These are phyloP conservation scores for Cyclotella cryptica DNA, from an alignment of 108 stramenopile species.

Conservation along the genomic window DNA sequence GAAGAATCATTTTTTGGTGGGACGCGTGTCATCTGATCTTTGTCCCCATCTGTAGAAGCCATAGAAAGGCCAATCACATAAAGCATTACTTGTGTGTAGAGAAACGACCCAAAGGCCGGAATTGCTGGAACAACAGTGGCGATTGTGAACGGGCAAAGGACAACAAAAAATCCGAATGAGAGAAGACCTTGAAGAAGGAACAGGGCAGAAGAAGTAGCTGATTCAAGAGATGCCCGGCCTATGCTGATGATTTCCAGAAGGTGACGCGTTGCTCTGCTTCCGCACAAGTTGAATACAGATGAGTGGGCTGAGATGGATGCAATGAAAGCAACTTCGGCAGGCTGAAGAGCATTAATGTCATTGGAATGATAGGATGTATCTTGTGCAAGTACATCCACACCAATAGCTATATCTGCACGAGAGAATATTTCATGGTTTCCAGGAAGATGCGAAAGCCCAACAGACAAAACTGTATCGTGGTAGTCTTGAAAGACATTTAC, in stretches of 20 bases:
- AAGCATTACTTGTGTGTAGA: conserved; percentile 70
- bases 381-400: conserved; percentile 75
- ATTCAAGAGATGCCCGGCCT: conserved; percentile 77
- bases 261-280: conserved; percentile 63
- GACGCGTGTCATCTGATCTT: conserved; percentile 71
- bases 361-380: conserved; percentile 18
- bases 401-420: conserved; percentile 81
- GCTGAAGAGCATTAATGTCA: conserved; percentile 50
- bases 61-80: conserved; percentile 76
- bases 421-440: conserved; percentile 80
- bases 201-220: conserved; percentile 57
- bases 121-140: conserved; percentile 64
- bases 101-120: conserved; percentile 65
- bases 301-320: conserved; percentile 77
- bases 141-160: conserved; percentile 72
- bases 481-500: conserved; percentile 88
- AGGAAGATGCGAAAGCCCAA: conserved; percentile 81
- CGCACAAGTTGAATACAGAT: conserved; percentile 74
- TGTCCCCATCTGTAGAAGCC: conserved; percentile 56
- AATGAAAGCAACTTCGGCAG: conserved; percentile 71
- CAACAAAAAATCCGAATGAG: conserved; percentile 64
- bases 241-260: conserved; percentile 74
- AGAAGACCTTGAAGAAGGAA: conserved; percentile 68
- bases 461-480: conserved; percentile 80
- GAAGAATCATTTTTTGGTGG: conserved; percentile 85